A percentile compares a stretch with the other conserved stretches of the same genome.
Conservation (phyloP, 495 filamentous ascomycete genomes). For the Beverwykella pulmonaria region DNA sequence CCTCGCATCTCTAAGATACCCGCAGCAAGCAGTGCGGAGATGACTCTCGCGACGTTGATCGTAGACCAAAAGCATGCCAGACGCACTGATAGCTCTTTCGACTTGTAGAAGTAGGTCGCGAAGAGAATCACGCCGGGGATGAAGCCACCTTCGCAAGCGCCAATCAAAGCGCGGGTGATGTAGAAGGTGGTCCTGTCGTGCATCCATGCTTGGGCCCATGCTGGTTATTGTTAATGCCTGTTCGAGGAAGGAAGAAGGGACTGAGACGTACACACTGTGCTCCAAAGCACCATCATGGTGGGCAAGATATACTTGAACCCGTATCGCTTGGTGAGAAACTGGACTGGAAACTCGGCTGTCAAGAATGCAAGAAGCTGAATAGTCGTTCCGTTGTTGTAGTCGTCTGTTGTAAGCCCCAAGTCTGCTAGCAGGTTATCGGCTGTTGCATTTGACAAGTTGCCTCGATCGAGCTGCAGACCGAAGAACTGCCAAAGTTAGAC, state of each 20-base stretch:
- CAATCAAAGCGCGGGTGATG: not conserved
- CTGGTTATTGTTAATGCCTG: not conserved
- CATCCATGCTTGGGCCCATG: not conserved
- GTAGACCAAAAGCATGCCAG: not conserved
- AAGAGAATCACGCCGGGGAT: not conserved
- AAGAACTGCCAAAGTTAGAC: not conserved
- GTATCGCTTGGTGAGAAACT: not conserved
- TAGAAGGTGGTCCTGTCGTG: not conserved
- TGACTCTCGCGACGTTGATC: not conserved
- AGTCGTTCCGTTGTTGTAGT: not conserved
- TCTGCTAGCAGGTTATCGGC: not conserved
- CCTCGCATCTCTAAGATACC: constrained; percentile 31
- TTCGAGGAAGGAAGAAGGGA: not conserved
- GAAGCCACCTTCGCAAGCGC: not conserved
- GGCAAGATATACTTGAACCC: not conserved
- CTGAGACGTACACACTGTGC: not conserved
- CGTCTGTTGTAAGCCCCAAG: not conserved
- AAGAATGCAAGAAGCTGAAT: not conserved
- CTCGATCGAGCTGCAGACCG: not conserved
- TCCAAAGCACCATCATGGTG: not conserved
- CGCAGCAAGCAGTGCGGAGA: constrained; percentile 20
- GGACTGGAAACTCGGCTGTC: not conserved
- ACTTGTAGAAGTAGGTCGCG: not conserved
- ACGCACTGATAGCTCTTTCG: not conserved
- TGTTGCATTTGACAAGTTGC: not conserved